Base-by-base conservation (phyloP, 1,139 yeast genomes). In the Taphrina communis region DNA sequence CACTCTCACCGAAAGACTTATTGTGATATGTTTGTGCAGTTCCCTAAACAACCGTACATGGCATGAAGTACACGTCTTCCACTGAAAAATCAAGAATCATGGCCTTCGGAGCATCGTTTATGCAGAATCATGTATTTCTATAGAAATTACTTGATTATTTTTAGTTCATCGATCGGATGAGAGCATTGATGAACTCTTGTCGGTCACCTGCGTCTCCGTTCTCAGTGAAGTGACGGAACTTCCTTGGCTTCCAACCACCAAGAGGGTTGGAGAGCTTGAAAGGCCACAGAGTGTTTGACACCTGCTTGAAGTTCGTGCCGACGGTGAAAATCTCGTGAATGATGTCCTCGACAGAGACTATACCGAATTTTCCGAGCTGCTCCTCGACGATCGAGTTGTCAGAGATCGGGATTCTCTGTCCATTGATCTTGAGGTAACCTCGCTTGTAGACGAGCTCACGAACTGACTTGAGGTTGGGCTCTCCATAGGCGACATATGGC, bases 181-280 rank as follows among this genome's bases (percentile, higher is more conserved):
- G 90, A 83, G 90, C 89, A 88, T 94, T 94, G 85, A 94, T 94
- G 91, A 86, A 89, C 81, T 93, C 90, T 86, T 94, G 99, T 85
- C 98, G 92, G 97, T 94, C 93, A 88, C 99, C 99, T 83, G 93
- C 87, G 85, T 97, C 90, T 88, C 99, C 99, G 86, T 99, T 98
- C 87, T 93, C 97, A 87, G 94, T 90, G 83, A 90, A 94, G 86
- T 94, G 99, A 87, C 88, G 89, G 97, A 94, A 94, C 88, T 94
- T 94, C 82, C 89, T 87, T 76, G 92, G 90, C 85, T 97, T 96
- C 98, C 97, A 94, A 83, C 99, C 99, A 83, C 99, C 99, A 82
- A 88, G 87, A 82, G 99, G 99, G 89, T 91, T 92, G 79, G 98
- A 92, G 82, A 94, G 89, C 88, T 93, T 90, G 97, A 94, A 94